Percentiles rank a stretch among this genome's conserved stretches.
Evolutionary conservation across 495 filamentous ascomycete genomes (phyloP).

Genomic region (Penicillium verhagenii): DNA sequence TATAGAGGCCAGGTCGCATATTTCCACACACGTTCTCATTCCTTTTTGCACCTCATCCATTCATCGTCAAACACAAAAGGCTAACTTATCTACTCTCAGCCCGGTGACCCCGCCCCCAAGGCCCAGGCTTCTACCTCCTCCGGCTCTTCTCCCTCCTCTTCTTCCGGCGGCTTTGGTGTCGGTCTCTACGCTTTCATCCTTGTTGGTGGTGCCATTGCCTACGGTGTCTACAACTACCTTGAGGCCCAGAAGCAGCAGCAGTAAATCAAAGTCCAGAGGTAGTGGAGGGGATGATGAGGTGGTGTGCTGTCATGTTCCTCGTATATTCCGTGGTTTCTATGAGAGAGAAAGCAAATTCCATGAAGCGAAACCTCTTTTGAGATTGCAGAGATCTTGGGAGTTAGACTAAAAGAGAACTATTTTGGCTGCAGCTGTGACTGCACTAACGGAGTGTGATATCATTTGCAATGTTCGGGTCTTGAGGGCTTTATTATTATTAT

Average conservation of each 20-base stretch:
- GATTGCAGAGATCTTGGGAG: not conserved
- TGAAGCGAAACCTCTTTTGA: too few relatives aligned
- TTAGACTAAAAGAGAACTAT: conserved; percentile 8
- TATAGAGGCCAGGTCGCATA: too few relatives aligned
- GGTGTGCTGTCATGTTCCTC: not conserved
- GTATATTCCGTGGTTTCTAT: not conserved
- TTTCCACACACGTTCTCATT: too few relatives aligned
- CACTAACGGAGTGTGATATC: conserved; percentile 9
- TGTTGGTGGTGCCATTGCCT: conserved; percentile 74
- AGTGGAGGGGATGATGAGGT: not conserved
- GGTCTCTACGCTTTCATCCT: conserved; percentile 81
- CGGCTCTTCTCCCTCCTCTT: conserved; percentile 47
- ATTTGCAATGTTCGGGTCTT: conserved; percentile 8
- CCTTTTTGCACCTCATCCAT: too few relatives aligned
- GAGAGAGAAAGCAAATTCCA: not conserved
- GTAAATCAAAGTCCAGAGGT: conserved; percentile 9
- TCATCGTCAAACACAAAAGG: not conserved
- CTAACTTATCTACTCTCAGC: conserved; percentile 44
- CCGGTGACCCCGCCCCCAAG: conserved; percentile 80
- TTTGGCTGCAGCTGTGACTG: not conserved
- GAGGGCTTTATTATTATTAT: conserved; percentile 2
- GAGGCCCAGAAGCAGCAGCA: conserved; percentile 52
- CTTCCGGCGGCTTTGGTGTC: conserved; percentile 62
- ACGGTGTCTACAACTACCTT: conserved; percentile 84
- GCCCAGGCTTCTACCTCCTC: conserved; percentile 51